Conservation (phyloP, 2,329 filamentous ascomycete species). For the Fusarium verrucosum region DNA sequence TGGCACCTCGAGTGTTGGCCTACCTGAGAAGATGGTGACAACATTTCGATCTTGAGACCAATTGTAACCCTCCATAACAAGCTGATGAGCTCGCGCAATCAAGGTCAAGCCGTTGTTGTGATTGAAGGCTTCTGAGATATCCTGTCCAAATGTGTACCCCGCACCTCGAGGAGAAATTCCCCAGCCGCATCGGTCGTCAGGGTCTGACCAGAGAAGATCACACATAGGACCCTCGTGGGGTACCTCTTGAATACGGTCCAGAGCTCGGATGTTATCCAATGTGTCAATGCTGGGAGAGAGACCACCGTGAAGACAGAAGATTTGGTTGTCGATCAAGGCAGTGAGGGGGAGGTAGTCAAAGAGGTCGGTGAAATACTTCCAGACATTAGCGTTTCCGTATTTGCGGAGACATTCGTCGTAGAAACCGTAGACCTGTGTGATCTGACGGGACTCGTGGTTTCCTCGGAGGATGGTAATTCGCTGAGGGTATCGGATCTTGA, state of each 20-base stretch:
- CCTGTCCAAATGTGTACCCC: conserved; percentile 94
- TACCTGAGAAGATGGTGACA: conserved; percentile 97
- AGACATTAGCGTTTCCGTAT: conserved; percentile 98
- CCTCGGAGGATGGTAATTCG: conserved; percentile 98
- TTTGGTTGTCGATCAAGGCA: conserved; percentile 98
- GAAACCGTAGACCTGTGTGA: conserved; percentile 99
- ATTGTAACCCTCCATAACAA: conserved; percentile 99
- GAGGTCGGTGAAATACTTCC: conserved; percentile 99
- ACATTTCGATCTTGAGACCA: conserved; percentile 99
- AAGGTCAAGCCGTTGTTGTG: conserved; percentile 98
- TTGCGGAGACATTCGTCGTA: conserved; percentile 99
- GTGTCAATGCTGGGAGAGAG: conserved; percentile 96
- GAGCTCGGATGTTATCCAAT: conserved; percentile 90
- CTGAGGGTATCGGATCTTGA: conserved; percentile 97
- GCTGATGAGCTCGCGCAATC: conserved; percentile 94
- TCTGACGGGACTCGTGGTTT: conserved; percentile 98
- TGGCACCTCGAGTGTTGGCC: conserved; percentile 20
- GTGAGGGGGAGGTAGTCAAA: conserved; percentile 98
- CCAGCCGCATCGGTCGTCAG: conserved; percentile 96
- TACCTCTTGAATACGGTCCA: conserved; percentile 98
- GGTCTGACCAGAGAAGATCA: conserved; percentile 97
- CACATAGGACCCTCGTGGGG: conserved; percentile 99
- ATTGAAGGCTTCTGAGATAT: conserved; percentile 98
- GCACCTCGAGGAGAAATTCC: conserved; percentile 94
- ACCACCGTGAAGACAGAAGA: conserved; percentile 97